These are phyloP conservation scores for Ogataea ramenticola DNA, from an alignment of 805 yeast species.

Conservation along the genomic window DNA sequence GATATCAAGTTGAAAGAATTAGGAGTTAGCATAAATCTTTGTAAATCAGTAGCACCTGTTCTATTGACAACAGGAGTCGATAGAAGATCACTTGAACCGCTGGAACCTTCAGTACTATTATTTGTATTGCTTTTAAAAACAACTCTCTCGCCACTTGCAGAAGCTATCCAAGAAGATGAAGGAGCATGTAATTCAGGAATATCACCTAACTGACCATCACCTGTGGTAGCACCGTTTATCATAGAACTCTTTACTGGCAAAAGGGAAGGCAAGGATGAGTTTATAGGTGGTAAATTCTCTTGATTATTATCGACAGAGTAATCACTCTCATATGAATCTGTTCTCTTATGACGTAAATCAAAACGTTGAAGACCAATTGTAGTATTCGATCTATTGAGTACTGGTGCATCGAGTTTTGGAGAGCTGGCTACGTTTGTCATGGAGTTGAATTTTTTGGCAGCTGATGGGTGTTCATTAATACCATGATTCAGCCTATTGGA, in stretches of 20 bases:
- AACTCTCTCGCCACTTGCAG: constrained; percentile 32
- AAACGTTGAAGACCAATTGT: constrained; percentile 20
- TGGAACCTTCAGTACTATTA: neutral
- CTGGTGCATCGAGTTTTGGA: neutral
- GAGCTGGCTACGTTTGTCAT: neutral
- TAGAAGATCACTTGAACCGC: neutral
- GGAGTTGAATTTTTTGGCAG: neutral
- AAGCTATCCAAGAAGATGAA: constrained; percentile 32
- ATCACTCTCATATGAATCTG: constrained; percentile 2
- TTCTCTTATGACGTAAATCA: constrained; percentile 4
- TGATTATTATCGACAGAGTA: constrained; percentile 1
- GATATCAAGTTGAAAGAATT: neutral
- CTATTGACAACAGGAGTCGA: neutral
- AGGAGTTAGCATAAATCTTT: neutral
- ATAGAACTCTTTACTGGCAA: constrained; percentile 8
- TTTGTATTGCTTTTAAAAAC: constrained; percentile 10
- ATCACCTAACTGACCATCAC: constrained; percentile 11
- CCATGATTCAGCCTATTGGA: neutral
- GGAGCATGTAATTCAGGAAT: constrained; percentile 34
- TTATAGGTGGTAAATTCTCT: constrained; percentile 1
- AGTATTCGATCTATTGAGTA: constrained; percentile 19
- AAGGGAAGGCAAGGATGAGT: neutral
- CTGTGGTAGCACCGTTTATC: constrained; percentile 2
- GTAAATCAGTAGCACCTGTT: neutral
- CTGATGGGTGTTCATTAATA: neutral